phyloP scores from a whole-genome alignment of 176 grass and related monocot genomes.

The Zoysia pacifica region DNA sequence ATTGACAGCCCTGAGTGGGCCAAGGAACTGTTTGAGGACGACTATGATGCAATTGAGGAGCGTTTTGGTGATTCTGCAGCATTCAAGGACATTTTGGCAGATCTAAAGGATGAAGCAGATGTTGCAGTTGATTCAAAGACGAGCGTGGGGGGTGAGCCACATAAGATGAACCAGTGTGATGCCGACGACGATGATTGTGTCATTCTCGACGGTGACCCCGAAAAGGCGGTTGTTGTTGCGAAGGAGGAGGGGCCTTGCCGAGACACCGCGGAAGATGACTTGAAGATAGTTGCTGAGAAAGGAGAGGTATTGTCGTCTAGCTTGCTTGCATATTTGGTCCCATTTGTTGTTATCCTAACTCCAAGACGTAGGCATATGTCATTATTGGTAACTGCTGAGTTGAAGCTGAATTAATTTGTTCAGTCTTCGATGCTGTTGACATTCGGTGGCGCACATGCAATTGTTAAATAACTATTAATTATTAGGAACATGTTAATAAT shows the following conservation, averaged over 20 bases:
- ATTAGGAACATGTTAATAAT: constrained; percentile 15
- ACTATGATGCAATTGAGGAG: background rate
- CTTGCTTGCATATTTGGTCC: background rate
- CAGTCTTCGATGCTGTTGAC: background rate
- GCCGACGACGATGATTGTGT: constrained; percentile 58
- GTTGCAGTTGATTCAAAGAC: background rate
- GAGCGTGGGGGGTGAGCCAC: background rate
- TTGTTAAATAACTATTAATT: background rate
- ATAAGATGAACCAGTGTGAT: constrained; percentile 7
- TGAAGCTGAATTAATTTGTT: background rate
- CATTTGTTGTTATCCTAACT: background rate
- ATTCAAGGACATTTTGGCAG: constrained; percentile 34
- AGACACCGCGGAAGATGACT: constrained; percentile 55
- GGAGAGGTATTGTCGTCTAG: constrained; percentile 59
- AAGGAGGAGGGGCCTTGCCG: constrained; percentile 16
- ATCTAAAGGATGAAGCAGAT: background rate
- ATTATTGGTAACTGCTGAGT: background rate
- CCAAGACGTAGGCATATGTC: background rate
- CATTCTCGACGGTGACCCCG: constrained; percentile 62
- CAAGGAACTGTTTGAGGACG: constrained; percentile 11
- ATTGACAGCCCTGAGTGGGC: constrained; percentile 25
- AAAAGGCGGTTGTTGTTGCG: constrained; percentile 34
- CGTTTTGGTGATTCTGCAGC: constrained; percentile 22
- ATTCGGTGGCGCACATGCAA: background rate
- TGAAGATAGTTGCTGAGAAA: constrained; percentile 74